These are phyloP conservation scores for Backusella parvicylindrica DNA, from an alignment of 192 early-diverging fungal species.

Conservation along the genomic window DNA sequence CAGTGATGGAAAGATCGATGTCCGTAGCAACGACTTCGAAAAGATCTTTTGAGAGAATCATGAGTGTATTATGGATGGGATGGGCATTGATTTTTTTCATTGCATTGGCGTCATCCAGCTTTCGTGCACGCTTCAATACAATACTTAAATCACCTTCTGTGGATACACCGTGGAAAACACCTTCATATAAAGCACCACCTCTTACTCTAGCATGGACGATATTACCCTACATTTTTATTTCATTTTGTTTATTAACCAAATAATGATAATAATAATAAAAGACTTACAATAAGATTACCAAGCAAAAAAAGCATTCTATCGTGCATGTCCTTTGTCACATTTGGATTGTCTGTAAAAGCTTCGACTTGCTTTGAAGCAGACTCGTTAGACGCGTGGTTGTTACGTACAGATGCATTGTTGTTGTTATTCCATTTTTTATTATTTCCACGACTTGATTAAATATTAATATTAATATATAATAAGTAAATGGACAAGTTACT, in stretches of 20 bases:
- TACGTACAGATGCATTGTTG: background rate
- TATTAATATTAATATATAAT: background rate
- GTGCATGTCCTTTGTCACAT: conserved; percentile 47
- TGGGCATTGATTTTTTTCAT: conserved; percentile 28
- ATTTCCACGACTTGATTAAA: background rate
- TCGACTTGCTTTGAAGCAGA: background rate
- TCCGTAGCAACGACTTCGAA: conserved; percentile 47
- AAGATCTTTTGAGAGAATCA: conserved; percentile 68
- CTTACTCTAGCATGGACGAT: conserved; percentile 56
- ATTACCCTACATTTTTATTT: conserved; percentile 50
- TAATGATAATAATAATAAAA: background rate
- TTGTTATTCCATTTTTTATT: conserved; percentile 15
- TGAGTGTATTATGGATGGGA: conserved; percentile 42
- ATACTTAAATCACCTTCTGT: conserved; percentile 63
- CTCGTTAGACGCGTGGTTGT: background rate
- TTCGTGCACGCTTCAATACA: conserved; percentile 55
- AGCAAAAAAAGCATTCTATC: conserved; percentile 64
- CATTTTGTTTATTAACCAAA: background rate
- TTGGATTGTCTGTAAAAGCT: conserved; percentile 3
- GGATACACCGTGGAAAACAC: conserved; percentile 62
- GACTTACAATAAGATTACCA: conserved; percentile 62
- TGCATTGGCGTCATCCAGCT: conserved; percentile 23
- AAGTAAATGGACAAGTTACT: too few species aligned
- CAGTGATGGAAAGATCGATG: conserved; percentile 51
- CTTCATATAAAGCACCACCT: conserved; percentile 61